Evolutionary conservation across 1,139 yeast genomes (phyloP).

Genomic region (Schwanniomyces etchellsii): DNA sequence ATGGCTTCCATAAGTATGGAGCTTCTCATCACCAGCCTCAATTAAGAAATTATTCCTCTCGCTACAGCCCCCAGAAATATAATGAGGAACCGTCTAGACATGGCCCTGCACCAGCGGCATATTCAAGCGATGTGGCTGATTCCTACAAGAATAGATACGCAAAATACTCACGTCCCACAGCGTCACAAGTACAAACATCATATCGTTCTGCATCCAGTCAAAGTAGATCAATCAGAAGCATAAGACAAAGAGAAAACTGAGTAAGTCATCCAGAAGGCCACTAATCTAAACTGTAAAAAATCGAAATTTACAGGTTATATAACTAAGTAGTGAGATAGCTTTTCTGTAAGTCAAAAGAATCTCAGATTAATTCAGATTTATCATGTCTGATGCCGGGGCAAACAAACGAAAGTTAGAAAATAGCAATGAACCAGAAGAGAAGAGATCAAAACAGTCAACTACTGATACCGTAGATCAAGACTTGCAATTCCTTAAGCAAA

Average conservation of each 20-base stretch:
- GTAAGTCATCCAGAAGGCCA: neutral
- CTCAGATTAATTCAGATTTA: no score
- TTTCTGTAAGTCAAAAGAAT: no score
- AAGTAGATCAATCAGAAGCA: slow-evolving; percentile 20
- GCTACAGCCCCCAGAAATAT: neutral
- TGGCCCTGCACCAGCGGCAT: no score
- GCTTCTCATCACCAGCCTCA: no score
- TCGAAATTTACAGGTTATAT: no score
- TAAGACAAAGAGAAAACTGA: slow-evolving; percentile 12
- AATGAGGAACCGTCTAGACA: neutral
- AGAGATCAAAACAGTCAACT: slow-evolving; percentile 8
- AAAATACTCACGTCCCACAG: slow-evolving; percentile 15
- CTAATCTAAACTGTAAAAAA: no score
- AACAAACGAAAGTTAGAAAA: slow-evolving; percentile 17
- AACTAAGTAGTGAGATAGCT: no score
- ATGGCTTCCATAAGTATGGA: no score
- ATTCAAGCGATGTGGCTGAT: no score
- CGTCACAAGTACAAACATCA: neutral
- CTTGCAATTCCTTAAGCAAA: slow-evolving; percentile 10
- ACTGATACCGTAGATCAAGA: slow-evolving; percentile 7
- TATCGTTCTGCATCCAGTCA: slow-evolving; percentile 7
- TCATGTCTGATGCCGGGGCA: slow-evolving; percentile 14
- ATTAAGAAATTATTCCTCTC: neutral
- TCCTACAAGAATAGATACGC: slow-evolving; percentile 25
- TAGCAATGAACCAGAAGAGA: slow-evolving; percentile 6